Base-by-base conservation (phyloP, 768 basidiomycete species). In the Boletus reticulatus region DNA sequence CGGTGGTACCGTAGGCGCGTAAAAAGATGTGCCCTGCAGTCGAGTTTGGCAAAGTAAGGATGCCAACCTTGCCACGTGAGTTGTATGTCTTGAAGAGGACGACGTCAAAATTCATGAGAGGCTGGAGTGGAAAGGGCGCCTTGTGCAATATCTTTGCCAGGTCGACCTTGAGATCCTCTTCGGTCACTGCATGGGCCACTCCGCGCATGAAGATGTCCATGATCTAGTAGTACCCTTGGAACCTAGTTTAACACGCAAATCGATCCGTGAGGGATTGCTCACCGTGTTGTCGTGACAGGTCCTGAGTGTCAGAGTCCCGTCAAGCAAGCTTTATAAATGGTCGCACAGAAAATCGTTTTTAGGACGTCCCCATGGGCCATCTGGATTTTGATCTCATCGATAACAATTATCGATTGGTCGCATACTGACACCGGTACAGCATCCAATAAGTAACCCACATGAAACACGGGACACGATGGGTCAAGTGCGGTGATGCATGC, bases 171-270 rank as follows among this genome's bases (percentile, higher is more conserved):
- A 75, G 45, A 19, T 75, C 74, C 24, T 73, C 67, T 19, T 58
- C 63, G 1, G 38, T 57, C 1, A 67, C 73, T 39, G 72, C 62
- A 12, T 59, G 48, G 5, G 67, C 46, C 12, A 75, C 62, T n/a
- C 63, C 53, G 16, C 57, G 49, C 72, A 75, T 72, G 61, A 65
- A 75, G 19, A 75, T 29, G 6, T 75, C 70, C 74, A 75, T 75
- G 50, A 41, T 62, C 31, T 48, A 39, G 37, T 11, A 55, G 52
- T 51, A 50, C 27, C 49, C 44, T 43, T 43, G 22, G 20, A 32
- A 22, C 27, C 3, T 20, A 0, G 39, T 56, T 58, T 38, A 57
- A 43, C 17, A 34, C 14, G 31, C 4, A 6, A 6, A 32, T 48
- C 13, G 14, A 29, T 34, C 32, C 24, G 27, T 4, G 42, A n/a